A percentile compares a stretch with the other conserved stretches of the same genome.
These are phyloP conservation scores for Nothopassalora personata DNA, from an alignment of 2,329 filamentous ascomycete genomes.

Conservation along the genomic window DNA sequence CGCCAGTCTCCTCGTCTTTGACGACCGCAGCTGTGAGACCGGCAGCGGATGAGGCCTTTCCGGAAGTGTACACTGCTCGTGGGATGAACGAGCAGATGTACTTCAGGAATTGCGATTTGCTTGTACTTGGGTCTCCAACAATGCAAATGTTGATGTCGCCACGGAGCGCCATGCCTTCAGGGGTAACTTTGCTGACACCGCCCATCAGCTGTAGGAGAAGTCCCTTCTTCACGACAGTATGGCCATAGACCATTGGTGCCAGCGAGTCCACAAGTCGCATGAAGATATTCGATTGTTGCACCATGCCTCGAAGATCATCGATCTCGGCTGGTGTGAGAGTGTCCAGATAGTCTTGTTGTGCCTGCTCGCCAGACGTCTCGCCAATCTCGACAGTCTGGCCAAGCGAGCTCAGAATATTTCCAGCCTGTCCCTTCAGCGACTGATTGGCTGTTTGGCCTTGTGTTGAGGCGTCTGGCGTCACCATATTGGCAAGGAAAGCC, in stretches of 20 bases:
- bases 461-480: constrained; percentile 78
- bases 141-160: constrained; percentile 99
- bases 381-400: constrained; percentile 68
- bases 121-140: constrained; percentile 93
- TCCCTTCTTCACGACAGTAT: constrained; percentile 96
- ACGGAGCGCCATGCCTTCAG: constrained; percentile 90
- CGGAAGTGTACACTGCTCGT: constrained; percentile 92
- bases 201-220: constrained; percentile 89
- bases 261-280: constrained; percentile 86
- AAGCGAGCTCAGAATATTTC: constrained; percentile 78
- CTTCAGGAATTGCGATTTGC: constrained; percentile 96
- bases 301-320: constrained; percentile 84
- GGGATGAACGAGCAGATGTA: constrained; percentile 97
- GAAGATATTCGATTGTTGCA: constrained; percentile 94
- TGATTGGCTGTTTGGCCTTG: constrained; percentile 66
- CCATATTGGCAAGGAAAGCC: constrained; percentile 96
- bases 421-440: constrained; percentile 64
- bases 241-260: constrained; percentile 94
- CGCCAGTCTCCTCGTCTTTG: constrained; percentile 96
- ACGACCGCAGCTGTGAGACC: constrained; percentile 96
- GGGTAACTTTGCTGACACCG: constrained; percentile 86
- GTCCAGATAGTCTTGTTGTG: constrained; percentile 79
- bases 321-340: constrained; percentile 85
- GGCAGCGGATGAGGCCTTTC: constrained; percentile 93
- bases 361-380: constrained; percentile 70